Percentiles rank a stretch among this genome's conserved stretches.
Conservation (phyloP, 805 yeast genomes). For the Sporopachydermia quercuum region DNA sequence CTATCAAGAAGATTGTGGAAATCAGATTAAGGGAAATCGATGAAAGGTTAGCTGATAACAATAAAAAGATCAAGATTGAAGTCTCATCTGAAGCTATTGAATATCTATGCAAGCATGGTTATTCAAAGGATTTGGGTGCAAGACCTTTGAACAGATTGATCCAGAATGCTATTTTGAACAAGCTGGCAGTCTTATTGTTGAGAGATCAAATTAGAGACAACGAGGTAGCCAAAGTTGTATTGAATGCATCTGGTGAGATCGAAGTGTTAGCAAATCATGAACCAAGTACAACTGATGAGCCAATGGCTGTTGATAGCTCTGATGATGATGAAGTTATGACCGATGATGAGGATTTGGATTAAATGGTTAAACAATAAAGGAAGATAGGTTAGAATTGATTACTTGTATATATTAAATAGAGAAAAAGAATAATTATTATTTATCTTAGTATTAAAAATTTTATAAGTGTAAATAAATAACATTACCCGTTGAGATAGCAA, state of each 20-base stretch:
- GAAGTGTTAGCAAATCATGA: conserved; percentile 83
- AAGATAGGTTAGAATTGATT: background rate
- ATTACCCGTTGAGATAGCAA: conserved; percentile 24
- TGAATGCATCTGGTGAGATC: conserved; percentile 34
- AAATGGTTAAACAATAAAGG: conserved; percentile 15
- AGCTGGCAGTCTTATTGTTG: conserved; percentile 75
- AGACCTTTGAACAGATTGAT: conserved; percentile 89
- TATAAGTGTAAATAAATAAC: conserved; percentile 13
- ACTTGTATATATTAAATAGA: background rate
- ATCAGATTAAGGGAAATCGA: conserved; percentile 78
- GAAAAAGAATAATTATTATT: conserved; percentile 13
- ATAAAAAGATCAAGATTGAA: conserved; percentile 58
- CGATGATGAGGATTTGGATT: conserved; percentile 22
- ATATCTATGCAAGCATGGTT: conserved; percentile 74
- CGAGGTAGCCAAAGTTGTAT: conserved; percentile 60
- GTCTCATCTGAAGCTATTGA: conserved; percentile 68
- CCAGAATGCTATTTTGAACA: conserved; percentile 76
- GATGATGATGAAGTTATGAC: conserved; percentile 49
- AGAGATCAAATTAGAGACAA: conserved; percentile 80
- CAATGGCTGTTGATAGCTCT: conserved; percentile 38
- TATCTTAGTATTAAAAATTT: conserved; percentile 2
- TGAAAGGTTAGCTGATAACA: conserved; percentile 69
- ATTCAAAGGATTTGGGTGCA: conserved; percentile 90
- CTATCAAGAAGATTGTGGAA: conserved; percentile 82
- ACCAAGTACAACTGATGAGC: conserved; percentile 28